Percentiles rank a stretch among this genome's conserved stretches.
These are phyloP conservation scores for Sextonia rubra DNA, from an alignment of 164 flowering plant species.

Conservation along the genomic window DNA sequence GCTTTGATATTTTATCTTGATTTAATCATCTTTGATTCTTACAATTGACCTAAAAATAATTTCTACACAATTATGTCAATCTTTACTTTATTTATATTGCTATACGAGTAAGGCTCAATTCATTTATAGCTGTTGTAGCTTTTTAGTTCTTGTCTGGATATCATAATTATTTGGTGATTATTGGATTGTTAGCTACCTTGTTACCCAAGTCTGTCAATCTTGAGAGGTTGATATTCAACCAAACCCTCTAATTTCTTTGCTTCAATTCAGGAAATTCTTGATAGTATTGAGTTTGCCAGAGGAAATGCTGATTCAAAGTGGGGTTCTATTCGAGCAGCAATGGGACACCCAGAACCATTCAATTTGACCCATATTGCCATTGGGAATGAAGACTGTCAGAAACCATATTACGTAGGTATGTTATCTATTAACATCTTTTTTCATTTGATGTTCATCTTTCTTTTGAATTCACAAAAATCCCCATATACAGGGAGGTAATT, in stretches of 20 bases:
- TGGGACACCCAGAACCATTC: slow-evolving; percentile 96
- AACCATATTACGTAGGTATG: slow-evolving; percentile 63
- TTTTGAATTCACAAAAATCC: background rate
- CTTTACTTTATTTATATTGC: background rate
- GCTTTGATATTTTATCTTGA: no score
- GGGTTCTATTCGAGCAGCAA: slow-evolving; percentile 88
- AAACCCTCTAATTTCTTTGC: background rate
- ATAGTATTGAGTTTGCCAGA: slow-evolving; percentile 87
- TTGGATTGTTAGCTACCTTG: background rate
- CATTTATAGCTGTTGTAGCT: background rate
- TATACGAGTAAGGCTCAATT: no score
- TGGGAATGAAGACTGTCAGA: slow-evolving; percentile 90
- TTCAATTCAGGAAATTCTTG: slow-evolving; percentile 68
- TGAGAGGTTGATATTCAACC: background rate
- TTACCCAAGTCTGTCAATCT: background rate
- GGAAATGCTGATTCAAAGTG: slow-evolving; percentile 65
- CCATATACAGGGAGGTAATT: background rate
- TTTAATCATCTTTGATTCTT: no score
- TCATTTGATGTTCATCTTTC: background rate
- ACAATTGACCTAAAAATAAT: no score
- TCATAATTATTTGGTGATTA: background rate
- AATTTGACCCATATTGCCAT: slow-evolving; percentile 74
- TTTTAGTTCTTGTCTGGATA: background rate
- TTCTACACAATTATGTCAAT: background rate
- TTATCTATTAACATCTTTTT: background rate